Base-by-base conservation (phyloP, 202 grass and related monocot genomes). In the Hordeum pubiflorum region DNA sequence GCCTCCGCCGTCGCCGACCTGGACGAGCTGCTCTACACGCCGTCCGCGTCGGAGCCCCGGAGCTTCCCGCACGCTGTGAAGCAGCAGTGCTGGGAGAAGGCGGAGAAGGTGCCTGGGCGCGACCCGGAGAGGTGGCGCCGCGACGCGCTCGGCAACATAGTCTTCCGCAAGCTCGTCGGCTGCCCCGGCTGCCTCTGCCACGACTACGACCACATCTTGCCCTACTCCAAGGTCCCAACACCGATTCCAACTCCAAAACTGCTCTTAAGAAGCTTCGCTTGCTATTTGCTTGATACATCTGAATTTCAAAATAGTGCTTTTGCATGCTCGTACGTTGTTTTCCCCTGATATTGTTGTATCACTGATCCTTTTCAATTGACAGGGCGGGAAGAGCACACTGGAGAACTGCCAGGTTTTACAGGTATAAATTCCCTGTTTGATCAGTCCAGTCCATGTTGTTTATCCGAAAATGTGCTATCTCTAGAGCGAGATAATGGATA, bases 31-130 rank as follows among this genome's bases (percentile, higher is more conserved):
- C 81, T 86, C 41, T 74, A 81, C 70, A 78, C 72, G 82, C 78
- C 69, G 78, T 79, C 34, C 69, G 21, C 54, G 10, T 64, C 69
- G 20, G 91, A 96, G 77, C 90, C 96, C 7, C 82, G 96, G 83
- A 99, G 90, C 87, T 99, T 99, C 81, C 50, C 96, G 13, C 81
- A 89, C 79, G 77, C 66, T 33, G 90, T 99, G 37, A 99, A 99
- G 81, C 92, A 91, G 80, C 96, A 89, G 82, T 99, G 96, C 89
- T 99, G 96, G 96, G 92, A 93, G 55, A 93, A 99, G 89, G 92
- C 96, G 22, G 96, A 99, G 82, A 86, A 71, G 83, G 78, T 96
- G 8, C 82, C 80, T 57, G 92, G 89, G 23, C 74, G 92, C n/a
- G 92, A 96, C 64, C 83, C 91, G 8, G 92, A 99, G 58, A 85